Evolutionary conservation across 179 eudicot species (phyloP), one percentile per base, ranked within the genome.

Genomic region (Vitellaria paradoxa): DNA sequence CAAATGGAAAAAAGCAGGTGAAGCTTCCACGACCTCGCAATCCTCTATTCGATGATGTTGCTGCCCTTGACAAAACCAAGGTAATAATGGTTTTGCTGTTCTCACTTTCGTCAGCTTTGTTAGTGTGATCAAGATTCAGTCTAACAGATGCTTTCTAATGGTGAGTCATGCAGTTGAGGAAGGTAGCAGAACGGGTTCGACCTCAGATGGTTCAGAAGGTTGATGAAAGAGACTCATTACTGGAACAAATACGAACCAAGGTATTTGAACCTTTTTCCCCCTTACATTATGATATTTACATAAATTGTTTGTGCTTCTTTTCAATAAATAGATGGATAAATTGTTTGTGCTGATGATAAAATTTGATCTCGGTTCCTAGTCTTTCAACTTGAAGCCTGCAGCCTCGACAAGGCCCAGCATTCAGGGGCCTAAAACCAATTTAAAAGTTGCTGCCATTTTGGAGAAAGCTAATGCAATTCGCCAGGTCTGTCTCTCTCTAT

Each of bases 381-480:
- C 97, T 20, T 89, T 96, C 89, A 91, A 82, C 81, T 83, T 96
- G 89, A 96, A 85, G 82, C 99, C 94, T 68, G 89, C 99, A n/a
- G 82, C 80, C 40, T 81, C 78, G 61, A 76, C 87, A 53, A 89
- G 98, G 78, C 97, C 99, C 21, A 91, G 88, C 79, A 87, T 92
- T 80, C 95, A 89, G 83, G 97, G 96, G 78, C 96, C 97, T 67
- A 83, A 84, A 82, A 94, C 99, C 78, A 94, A 96, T 81, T 87
- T 96, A 84, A 88, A 84, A 74, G 96, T 96, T 81, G 96, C 96
- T 77, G 99, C 99, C 70, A 96, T 96, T 80, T 83, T 96, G 87
- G 97, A 96, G 85, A 96, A 91, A 85, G 99, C 99, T 50, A 96
- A 90, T 86, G 84, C 90, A 21, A 96, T 96, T 77, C 97, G 99